Conservation (phyloP, 257 asterid genomes). For the Lycium ferocissimum region DNA sequence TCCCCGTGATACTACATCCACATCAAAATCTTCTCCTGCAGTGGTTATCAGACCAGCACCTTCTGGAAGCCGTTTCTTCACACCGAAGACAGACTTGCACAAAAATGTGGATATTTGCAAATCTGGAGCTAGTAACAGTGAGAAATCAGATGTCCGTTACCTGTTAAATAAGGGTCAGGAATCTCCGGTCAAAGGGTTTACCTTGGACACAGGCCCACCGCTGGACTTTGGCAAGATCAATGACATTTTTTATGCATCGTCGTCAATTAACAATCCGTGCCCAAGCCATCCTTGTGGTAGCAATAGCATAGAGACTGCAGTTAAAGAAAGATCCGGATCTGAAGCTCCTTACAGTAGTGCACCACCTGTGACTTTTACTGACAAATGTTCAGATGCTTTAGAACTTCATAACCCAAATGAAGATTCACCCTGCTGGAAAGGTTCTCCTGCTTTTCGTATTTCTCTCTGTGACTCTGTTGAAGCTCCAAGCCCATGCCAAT, state of each 20-base stretch:
- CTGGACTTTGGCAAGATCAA: constrained; percentile 45
- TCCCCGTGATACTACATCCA: constrained; percentile 49
- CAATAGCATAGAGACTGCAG: constrained; percentile 37
- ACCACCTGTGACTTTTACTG: constrained; percentile 48
- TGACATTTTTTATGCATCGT: constrained; percentile 14
- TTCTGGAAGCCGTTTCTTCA: constrained; percentile 35
- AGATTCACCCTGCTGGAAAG: constrained; percentile 99
- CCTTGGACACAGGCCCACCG: constrained; percentile 43
- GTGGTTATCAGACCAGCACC: constrained; percentile 82
- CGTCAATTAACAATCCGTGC: constrained; percentile 14
- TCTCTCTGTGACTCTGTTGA: constrained; percentile 56
- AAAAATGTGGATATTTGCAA: constrained; percentile 41
- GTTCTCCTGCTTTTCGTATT: constrained; percentile 67
- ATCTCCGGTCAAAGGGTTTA: constrained; percentile 43
- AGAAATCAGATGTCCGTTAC: constrained; percentile 41
- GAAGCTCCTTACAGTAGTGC: constrained; percentile 46
- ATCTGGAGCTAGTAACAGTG: constrained; percentile 38
- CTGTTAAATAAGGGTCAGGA: constrained; percentile 46
- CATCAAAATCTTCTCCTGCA: constrained; percentile 60
- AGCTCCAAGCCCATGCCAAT: constrained; percentile 41
- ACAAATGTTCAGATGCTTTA: constrained; percentile 57
- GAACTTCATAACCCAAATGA: constrained; percentile 68
- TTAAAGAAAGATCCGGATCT: constrained; percentile 45
- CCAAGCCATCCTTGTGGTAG: constrained; percentile 41
- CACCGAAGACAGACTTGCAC: constrained; percentile 41